Conservation (phyloP, 2,329 filamentous ascomycete genomes). For the Aureobasidium sp. region DNA sequence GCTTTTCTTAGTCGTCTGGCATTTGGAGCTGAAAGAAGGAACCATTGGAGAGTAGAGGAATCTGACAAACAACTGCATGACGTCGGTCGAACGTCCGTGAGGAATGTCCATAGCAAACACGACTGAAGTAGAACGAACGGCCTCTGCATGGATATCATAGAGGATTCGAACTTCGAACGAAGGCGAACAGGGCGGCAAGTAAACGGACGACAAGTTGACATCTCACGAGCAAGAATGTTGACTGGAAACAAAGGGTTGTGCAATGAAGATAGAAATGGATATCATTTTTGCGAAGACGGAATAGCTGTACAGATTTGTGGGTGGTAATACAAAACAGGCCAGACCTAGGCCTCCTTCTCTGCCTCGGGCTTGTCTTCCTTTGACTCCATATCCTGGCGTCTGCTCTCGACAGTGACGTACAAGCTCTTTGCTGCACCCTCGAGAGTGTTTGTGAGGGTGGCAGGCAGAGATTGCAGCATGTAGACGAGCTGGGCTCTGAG, state of each 20-base stretch:
- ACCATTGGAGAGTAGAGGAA: too few species aligned
- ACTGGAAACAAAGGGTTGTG: not conserved
- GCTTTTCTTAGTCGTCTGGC: too few species aligned
- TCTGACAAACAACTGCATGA: too few species aligned
- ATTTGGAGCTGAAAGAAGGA: too few species aligned
- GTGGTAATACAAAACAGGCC: constrained; percentile 9
- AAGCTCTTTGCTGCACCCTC: constrained; percentile 74
- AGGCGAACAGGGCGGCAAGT: not conserved
- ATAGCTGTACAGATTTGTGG: constrained; percentile 9
- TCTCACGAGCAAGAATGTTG: not conserved
- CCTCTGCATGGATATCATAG: too few species aligned
- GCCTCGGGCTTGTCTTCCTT: constrained; percentile 35
- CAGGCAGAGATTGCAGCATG: constrained; percentile 73
- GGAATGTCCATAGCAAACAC: too few species aligned
- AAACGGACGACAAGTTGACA: not conserved
- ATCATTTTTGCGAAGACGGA: constrained; percentile 8
- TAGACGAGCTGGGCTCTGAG: constrained; percentile 73
- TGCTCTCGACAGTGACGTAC: constrained; percentile 81
- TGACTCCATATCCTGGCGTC: constrained; percentile 69
- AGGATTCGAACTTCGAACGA: too few species aligned
- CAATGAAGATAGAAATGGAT: not conserved
- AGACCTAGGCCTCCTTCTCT: constrained; percentile 9
- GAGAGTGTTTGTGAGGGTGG: constrained; percentile 68
- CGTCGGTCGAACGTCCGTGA: too few species aligned
- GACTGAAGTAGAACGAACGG: too few species aligned